These are phyloP conservation scores for Phytophthora foliorum DNA, from an alignment of 352 stramenopile species.

Conservation along the genomic window DNA sequence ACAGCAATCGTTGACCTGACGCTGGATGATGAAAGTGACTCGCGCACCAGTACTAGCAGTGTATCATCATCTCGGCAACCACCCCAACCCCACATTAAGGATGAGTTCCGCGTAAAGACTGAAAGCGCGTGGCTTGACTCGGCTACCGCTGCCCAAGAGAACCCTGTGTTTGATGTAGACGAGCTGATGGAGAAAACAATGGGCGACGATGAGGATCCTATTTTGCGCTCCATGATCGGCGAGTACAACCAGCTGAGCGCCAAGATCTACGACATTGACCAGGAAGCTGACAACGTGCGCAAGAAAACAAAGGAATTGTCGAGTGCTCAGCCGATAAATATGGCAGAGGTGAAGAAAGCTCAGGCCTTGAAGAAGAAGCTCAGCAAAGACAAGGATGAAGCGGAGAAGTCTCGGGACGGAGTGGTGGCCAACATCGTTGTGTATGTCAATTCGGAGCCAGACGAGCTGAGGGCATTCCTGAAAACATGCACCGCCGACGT, in stretches of 20 bases:
- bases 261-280: conserved; percentile 58
- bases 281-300: conserved; percentile 38
- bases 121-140: conserved; percentile 44
- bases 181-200: conserved; percentile 44
- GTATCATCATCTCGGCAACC: conserved; percentile 2
- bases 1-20: conserved; percentile 51
- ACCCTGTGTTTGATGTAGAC: conserved; percentile 38
- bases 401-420: conserved; percentile 54
- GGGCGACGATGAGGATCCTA: conserved; percentile 59
- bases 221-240: conserved; percentile 59
- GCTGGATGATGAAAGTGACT: conserved; percentile 43
- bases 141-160: conserved; percentile 22
- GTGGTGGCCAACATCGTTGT: conserved; percentile 59
- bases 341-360: conserved; percentile 41
- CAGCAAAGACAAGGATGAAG: conserved; percentile 33
- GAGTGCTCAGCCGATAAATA: conserved; percentile 37
- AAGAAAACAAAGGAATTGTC: conserved; percentile 52
- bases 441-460: conserved; percentile 54
- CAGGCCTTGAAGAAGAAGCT: conserved; percentile 26
- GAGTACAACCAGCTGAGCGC: conserved; percentile 69
- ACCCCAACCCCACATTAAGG: conserved; percentile 29
- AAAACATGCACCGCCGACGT: conserved; percentile 51
- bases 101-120: conserved; percentile 39
- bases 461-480: conserved; percentile 54
- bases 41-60: conserved; percentile 9